Conservation (phyloP, 768 basidiomycete species). For the Galerina sulciceps region DNA sequence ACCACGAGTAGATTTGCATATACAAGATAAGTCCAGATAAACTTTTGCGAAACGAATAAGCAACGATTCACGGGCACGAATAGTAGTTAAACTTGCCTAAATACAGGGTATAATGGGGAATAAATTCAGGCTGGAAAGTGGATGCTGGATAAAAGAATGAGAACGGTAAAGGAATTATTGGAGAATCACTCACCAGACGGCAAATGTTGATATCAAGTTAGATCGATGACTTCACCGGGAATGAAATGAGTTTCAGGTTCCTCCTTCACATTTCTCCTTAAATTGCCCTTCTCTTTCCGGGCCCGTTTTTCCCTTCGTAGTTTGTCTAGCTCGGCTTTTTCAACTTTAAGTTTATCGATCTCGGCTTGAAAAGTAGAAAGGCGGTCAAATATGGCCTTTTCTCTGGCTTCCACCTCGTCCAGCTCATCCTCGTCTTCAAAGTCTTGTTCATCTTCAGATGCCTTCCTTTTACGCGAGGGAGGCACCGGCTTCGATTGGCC, state of each 20-base stretch:
- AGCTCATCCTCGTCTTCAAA: not conserved
- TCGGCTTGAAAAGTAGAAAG: not conserved
- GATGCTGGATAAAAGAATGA: not conserved
- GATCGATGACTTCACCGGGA: conserved; percentile 9
- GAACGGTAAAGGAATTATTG: not conserved
- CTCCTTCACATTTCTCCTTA: not conserved
- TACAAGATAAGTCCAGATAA: no score
- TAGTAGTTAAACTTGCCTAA: no score
- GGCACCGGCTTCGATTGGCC: not conserved
- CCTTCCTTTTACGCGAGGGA: not conserved
- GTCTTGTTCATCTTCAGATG: not conserved
- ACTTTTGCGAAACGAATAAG: no score
- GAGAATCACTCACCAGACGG: not conserved
- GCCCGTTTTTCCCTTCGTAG: not conserved
- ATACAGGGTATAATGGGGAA: no score
- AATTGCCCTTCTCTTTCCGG: not conserved
- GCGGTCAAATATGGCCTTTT: not conserved
- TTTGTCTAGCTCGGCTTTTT: not conserved
- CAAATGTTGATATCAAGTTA: not conserved
- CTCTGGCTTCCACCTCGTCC: not conserved
- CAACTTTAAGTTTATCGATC: not conserved
- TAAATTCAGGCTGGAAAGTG: no score
- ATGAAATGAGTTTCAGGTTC: not conserved
- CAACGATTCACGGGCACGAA: no score
- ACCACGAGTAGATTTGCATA: no score